A percentile compares a stretch with the other conserved stretches of the same genome.
phyloP scores from a whole-genome alignment of 805 yeast species.

The Metschnikowia vanudenii region DNA sequence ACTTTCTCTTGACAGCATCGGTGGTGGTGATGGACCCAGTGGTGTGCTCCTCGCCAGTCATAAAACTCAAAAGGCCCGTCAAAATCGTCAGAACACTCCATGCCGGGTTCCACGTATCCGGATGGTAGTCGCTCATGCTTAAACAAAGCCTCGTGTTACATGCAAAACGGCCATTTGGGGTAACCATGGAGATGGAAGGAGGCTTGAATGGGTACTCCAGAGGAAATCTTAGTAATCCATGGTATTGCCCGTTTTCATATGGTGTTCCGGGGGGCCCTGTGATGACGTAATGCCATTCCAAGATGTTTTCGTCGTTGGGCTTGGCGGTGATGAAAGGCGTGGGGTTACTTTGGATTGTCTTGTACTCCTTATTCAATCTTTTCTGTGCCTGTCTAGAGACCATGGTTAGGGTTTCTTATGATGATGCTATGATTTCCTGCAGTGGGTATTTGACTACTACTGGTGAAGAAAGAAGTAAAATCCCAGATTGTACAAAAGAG shows the following conservation, averaged over 20 bases:
- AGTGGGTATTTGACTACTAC: too few relatives aligned
- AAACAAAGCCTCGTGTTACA: slow-evolving; percentile 80
- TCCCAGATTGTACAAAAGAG: too few relatives aligned
- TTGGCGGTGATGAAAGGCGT: slow-evolving; percentile 83
- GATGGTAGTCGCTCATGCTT: slow-evolving; percentile 93
- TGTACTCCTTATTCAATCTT: slow-evolving; percentile 76
- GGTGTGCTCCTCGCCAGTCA: slow-evolving; percentile 84
- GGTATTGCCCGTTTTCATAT: slow-evolving; percentile 82
- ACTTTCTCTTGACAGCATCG: slow-evolving; percentile 50
- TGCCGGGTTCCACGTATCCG: slow-evolving; percentile 94
- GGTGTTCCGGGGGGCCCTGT: slow-evolving; percentile 92
- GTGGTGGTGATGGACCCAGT: slow-evolving; percentile 78
- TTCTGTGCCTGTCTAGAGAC: slow-evolving; percentile 43
- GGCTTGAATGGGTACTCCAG: slow-evolving; percentile 88
- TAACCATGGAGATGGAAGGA: slow-evolving; percentile 83
- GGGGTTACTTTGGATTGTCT: slow-evolving; percentile 70
- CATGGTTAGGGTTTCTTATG: slow-evolving; percentile 22
- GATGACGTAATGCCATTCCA: slow-evolving; percentile 92
- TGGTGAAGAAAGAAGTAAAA: too few relatives aligned
- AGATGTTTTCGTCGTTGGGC: slow-evolving; percentile 82
- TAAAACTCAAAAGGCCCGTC: slow-evolving; percentile 83
- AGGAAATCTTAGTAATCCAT: slow-evolving; percentile 83
- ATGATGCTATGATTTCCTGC: background rate
- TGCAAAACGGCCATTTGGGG: slow-evolving; percentile 87
- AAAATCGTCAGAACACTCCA: slow-evolving; percentile 91